Base-by-base conservation (phyloP, 371 early-diverging fungal genomes). In the Dinochytrium kinnereticum region DNA sequence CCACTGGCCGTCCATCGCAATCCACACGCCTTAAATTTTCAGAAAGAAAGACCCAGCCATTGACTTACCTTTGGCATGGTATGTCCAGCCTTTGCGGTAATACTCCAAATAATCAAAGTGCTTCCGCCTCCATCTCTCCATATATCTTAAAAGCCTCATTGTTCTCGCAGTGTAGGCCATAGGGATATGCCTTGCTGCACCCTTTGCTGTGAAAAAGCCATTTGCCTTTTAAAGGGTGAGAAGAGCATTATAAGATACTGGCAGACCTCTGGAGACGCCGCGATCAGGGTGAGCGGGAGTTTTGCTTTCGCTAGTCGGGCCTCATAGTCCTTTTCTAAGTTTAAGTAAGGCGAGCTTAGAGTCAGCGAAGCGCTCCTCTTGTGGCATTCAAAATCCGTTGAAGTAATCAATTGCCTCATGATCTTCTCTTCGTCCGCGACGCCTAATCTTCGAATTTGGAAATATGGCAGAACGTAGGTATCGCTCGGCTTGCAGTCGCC, bases 311-410 rank as follows among this genome's bases (percentile, higher is more conserved):
- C 74, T 39, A 96, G 90, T 36, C 83, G 80, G 17, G 84, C 65
- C 51, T 90, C 88, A 51, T 74, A 67, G 3, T 64, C 2, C 17
- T 55, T 76, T 13, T 91, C 85, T 66, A 98, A 91, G 79, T 98
- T 98, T 72, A 98, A 93, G 74, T 98, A 98, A n/a, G 96, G 96
- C 2, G 97, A 94, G 0, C 94, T 91, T 55, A 96, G 83, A 49
- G 69, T 28, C 37, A 36, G 21, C 5, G 24, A 36, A 5, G 66
- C 28, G 10, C n/a, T 2, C 26, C 10, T 10, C 2, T 5, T 15
- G 3, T 7, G 5, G 28, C 17, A 15, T 2, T 40, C 55, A 30
- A 3, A n/a, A 64, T 84, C 77, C 1, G 89, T 57, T 10, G 75
- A 61, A 5, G 86, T 82, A 34, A 97, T 76, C 24, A 97, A 77